Conservation (phyloP, 768 basidiomycete genomes). For the Ramaria rubella region DNA sequence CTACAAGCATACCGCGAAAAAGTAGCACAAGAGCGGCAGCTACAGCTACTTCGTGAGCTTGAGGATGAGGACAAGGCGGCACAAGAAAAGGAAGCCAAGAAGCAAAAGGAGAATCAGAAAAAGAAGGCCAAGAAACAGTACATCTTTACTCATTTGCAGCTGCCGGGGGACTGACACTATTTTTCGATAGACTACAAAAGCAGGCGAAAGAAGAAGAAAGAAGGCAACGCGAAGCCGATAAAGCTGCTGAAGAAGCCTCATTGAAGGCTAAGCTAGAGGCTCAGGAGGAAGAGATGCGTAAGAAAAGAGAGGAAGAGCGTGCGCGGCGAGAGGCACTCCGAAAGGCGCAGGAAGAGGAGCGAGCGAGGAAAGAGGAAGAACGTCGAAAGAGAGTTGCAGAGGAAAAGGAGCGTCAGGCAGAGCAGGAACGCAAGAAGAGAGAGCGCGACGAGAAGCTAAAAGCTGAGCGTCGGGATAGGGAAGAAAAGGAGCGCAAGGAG, state of each 20-base stretch:
- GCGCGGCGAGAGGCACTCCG: slow-evolving; percentile 65
- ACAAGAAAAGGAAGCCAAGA: slow-evolving; percentile 86
- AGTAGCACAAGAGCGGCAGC: slow-evolving; percentile 92
- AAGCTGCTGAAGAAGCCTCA: slow-evolving; percentile 80
- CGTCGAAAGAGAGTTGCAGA: slow-evolving; percentile 66
- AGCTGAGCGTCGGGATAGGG: slow-evolving; percentile 46
- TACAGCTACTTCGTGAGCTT: slow-evolving; percentile 87
- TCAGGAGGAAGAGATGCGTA: slow-evolving; percentile 73
- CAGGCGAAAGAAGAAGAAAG: slow-evolving; percentile 88
- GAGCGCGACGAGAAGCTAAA: slow-evolving; percentile 63
- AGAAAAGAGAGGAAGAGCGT: slow-evolving; percentile 86
- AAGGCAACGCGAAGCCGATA: slow-evolving; percentile 75
- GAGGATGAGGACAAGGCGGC: slow-evolving; percentile 89
- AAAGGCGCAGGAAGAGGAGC: slow-evolving; percentile 79
- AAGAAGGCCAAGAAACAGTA: slow-evolving; percentile 99
- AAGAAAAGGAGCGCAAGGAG: slow-evolving; percentile 65
- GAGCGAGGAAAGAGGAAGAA: slow-evolving; percentile 78
- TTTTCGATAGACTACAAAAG: slow-evolving; percentile 70
- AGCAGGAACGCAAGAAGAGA: slow-evolving; percentile 65
- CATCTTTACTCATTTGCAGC: slow-evolving; percentile 17
- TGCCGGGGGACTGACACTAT: slow-evolving; percentile 5
- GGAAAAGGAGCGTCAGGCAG: slow-evolving; percentile 73
- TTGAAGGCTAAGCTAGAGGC: slow-evolving; percentile 67
- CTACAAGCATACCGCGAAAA: slow-evolving; percentile 94
- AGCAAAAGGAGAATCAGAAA: slow-evolving; percentile 91